These are phyloP conservation scores for Termitomyces sp. DNA, from an alignment of 768 basidiomycete species.

Conservation along the genomic window DNA sequence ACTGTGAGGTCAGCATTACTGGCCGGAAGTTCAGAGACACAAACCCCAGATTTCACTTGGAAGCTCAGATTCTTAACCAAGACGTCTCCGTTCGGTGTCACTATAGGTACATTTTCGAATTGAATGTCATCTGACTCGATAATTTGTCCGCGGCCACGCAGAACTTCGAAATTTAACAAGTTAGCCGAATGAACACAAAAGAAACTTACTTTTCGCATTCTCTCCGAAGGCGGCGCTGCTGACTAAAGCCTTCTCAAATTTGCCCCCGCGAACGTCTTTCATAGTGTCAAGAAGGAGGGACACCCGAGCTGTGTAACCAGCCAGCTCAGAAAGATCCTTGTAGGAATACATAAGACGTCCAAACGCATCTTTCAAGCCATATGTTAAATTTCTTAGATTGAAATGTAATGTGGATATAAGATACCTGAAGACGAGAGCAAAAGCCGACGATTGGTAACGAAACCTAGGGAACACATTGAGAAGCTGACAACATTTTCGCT, in stretches of 20 bases:
- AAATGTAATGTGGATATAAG: conserved; percentile 6
- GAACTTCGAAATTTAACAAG: conserved; percentile 38
- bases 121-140: conserved; percentile 85
- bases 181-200: neutral
- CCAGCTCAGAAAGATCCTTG: conserved; percentile 93
- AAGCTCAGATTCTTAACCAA: conserved; percentile 83
- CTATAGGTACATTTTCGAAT: conserved; percentile 91
- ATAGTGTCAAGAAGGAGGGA: conserved; percentile 87
- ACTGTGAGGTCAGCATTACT: neutral
- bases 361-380: conserved; percentile 63
- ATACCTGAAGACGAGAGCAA: conserved; percentile 80
- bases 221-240: conserved; percentile 67
- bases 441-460: conserved; percentile 92
- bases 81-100: conserved; percentile 94
- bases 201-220: conserved; percentile 63
- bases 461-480: conserved; percentile 43
- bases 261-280: conserved; percentile 76
- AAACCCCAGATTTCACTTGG: conserved; percentile 80
- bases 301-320: conserved; percentile 92
- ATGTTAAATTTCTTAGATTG: neutral
- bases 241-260: conserved; percentile 85
- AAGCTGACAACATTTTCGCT: neutral
- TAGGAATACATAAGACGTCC: conserved; percentile 97
- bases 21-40: conserved; percentile 10
- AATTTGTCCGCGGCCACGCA: conserved; percentile 72